A percentile compares a stretch with the other conserved stretches of the same genome.
Evolutionary conservation across 2,329 filamentous ascomycete species (phyloP).

Genomic region (Aspergillus pseudoviridinutans): DNA sequence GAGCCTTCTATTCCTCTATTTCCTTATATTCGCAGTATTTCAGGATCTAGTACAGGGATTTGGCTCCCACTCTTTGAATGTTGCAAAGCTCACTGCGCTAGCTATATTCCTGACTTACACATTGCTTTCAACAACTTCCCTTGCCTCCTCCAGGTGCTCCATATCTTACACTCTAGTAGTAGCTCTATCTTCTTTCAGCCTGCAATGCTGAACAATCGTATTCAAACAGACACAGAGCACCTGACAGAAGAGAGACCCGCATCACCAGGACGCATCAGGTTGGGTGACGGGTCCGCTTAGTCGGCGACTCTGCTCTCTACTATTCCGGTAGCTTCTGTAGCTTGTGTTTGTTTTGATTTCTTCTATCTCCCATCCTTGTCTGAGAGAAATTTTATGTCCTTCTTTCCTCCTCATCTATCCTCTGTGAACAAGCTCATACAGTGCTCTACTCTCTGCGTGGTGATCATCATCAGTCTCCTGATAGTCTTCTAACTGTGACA

Average conservation of each 20-base stretch:
- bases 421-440: not conserved
- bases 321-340: not conserved
- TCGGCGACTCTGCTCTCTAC: not conserved
- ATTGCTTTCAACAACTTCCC: not conserved
- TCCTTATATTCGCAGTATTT: not conserved
- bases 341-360: not conserved
- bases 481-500: not conserved
- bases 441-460: not conserved
- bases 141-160: not conserved
- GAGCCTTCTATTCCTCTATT: not conserved
- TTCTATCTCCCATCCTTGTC: constrained; percentile 1
- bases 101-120: not conserved
- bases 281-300: not conserved
- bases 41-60: not conserved
- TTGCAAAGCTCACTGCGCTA: not conserved
- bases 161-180: not conserved
- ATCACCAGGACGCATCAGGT: not conserved
- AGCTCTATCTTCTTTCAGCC: not conserved
- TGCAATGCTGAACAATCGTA: not conserved
- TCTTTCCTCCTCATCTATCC: not conserved
- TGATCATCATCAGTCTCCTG: not conserved
- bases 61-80: too few relatives aligned
- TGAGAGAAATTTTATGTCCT: not conserved
- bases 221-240: not conserved
- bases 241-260: not conserved